phyloP scores from a whole-genome alignment of 2,329 filamentous ascomycete genomes.

The Fusarium mangiferae region DNA sequence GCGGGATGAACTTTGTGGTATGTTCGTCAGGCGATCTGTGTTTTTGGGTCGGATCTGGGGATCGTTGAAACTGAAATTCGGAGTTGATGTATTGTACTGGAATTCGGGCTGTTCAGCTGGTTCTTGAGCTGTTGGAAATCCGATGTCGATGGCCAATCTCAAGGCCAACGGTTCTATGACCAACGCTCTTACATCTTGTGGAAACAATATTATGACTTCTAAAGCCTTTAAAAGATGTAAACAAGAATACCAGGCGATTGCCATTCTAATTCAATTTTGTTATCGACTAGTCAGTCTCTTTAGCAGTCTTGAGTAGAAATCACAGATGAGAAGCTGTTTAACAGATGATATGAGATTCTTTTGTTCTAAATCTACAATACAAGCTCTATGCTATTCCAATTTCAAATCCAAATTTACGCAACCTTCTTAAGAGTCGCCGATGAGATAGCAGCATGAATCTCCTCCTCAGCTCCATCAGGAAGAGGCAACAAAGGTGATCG shows the following conservation, averaged over 20 bases:
- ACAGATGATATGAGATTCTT: not conserved
- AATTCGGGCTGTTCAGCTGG: accelerated
- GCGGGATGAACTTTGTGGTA: not conserved
- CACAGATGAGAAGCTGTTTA: not conserved
- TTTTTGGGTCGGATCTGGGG: not conserved
- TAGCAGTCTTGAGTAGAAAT: not conserved
- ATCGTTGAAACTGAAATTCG: not conserved
- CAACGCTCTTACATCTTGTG: accelerated
- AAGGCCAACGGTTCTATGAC: accelerated
- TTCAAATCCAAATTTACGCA: not conserved
- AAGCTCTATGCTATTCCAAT: not conserved
- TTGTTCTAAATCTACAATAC: not conserved
- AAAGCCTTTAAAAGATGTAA: accelerated
- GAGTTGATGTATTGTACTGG: accelerated
- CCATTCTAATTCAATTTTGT: accelerated
- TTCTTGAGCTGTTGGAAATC: too few relatives aligned
- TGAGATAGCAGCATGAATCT: constrained; percentile 17
- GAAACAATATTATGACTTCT: accelerated
- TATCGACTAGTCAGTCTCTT: not conserved
- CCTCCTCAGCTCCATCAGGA: constrained; percentile 10
- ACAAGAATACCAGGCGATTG: accelerated
- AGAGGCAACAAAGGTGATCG: constrained; percentile 54
- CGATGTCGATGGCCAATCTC: accelerated
- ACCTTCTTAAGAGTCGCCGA: constrained; percentile 13
- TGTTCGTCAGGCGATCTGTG: not conserved